These are phyloP conservation scores for Aspergillus flavus DNA, from an alignment of 2,329 filamentous ascomycete genomes.

Conservation along the genomic window DNA sequence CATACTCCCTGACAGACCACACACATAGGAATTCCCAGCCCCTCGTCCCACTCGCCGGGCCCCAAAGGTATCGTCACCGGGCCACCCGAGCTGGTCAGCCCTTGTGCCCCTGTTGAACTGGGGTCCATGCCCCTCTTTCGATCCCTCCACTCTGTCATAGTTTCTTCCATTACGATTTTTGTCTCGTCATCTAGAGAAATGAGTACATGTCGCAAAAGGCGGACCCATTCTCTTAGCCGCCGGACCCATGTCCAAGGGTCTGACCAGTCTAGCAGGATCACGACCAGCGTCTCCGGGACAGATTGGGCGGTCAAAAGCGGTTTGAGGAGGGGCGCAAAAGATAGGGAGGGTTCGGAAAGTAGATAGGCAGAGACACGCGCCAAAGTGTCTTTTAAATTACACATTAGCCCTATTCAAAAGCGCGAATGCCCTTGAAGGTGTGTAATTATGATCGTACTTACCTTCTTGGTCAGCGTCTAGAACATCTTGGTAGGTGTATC, in stretches of 20 bases:
- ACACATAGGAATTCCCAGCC: slow-evolving; percentile 80
- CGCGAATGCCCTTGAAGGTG: not conserved
- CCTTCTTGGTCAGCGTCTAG: slow-evolving; percentile 92
- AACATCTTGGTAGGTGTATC: slow-evolving; percentile 94
- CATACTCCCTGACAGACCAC: slow-evolving; percentile 94
- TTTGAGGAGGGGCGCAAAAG: slow-evolving; percentile 79
- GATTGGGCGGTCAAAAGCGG: slow-evolving; percentile 82
- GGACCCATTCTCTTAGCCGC: slow-evolving; percentile 85
- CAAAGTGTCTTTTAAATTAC: slow-evolving; percentile 67
- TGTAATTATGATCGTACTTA: slow-evolving; percentile 41
- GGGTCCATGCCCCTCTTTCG: slow-evolving; percentile 66
- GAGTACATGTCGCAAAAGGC: slow-evolving; percentile 76
- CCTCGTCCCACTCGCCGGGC: slow-evolving; percentile 91
- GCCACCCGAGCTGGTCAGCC: slow-evolving; percentile 62
- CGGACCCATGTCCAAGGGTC: slow-evolving; percentile 91
- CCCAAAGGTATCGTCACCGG: slow-evolving; percentile 76
- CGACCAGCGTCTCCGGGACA: slow-evolving; percentile 82
- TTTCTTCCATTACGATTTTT: slow-evolving; percentile 82
- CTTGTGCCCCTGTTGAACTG: slow-evolving; percentile 57
- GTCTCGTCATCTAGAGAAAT: slow-evolving; percentile 73
- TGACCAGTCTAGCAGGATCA: slow-evolving; percentile 93
- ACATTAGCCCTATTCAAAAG: slow-evolving; percentile 6
- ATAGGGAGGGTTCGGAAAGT: slow-evolving; percentile 78
- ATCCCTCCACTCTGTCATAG: slow-evolving; percentile 78
- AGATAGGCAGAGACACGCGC: slow-evolving; percentile 88